Base-by-base conservation (phyloP, 768 basidiomycete genomes). In the Pleurotus djamor region DNA sequence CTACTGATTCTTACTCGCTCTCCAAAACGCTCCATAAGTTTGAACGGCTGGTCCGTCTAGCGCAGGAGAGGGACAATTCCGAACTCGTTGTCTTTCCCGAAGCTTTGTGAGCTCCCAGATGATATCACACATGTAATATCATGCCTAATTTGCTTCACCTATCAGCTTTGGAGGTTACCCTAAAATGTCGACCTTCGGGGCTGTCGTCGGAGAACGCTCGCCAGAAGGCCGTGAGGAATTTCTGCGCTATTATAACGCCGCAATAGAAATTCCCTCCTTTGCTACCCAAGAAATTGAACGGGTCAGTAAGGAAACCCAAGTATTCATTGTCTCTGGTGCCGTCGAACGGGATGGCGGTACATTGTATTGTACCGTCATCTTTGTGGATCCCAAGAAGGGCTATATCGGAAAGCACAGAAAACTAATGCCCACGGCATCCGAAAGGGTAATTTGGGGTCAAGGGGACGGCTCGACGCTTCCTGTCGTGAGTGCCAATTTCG, bases 381-480 rank as follows among this genome's bases (percentile, higher is more conserved):
- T 85, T 67, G 76, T 86, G 21, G 78, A 83, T 63, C 83, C 86
- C 0, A 60, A 63, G 14, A 63, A 76, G 45, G 86, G 86, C 1
- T 74, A 79, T 32, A 66, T 87, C n/a, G 84, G 75, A 38, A 86
- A 86, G 66, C 84, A 87, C 66, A 77, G 87, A 13, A 88, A 88
- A 71, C 65, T 88, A 21, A 72, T 85, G 64, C 87, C 87, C 2
- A 89, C 88, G 6, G 87, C 75, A 0, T 62, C 73, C 52, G 88
- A 89, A 65, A 73, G 85, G 28, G 66, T 85, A 12, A 77, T 88
- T 36, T 89, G 87, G 87, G 85, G 84, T 3, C 76, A 77, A 60
- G 86, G 87, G 1, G 79, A 85, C 60, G 81, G 78, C 7, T 74
- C 74, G 8, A 83, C 84, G 1, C 69, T 86, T 17, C 81, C 83